These are phyloP conservation scores for Solanum hybrid DNA, from an alignment of 305 asterid genomes.

Conservation along the genomic window DNA sequence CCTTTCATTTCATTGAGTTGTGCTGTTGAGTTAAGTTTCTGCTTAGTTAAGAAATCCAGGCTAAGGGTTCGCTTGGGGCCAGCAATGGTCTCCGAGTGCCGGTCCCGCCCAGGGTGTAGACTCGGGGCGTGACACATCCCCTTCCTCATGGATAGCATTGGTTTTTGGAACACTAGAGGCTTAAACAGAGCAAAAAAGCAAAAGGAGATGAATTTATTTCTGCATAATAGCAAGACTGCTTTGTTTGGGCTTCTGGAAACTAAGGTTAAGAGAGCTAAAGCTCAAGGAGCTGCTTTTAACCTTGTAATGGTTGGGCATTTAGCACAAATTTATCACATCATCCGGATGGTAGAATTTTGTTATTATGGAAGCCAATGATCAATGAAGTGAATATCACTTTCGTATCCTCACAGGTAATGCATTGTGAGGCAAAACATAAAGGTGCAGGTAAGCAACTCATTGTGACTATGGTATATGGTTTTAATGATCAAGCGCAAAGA, in stretches of 20 bases:
- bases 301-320: background rate
- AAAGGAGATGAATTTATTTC: background rate
- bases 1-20: no score
- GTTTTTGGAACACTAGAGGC: background rate
- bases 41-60: no score
- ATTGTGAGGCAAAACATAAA: background rate
- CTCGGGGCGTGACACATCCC: background rate
- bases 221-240: background rate
- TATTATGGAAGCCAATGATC: background rate
- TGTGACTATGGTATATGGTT: background rate
- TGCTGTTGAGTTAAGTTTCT: no score
- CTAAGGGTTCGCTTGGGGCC: no score
- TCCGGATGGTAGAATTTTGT: background rate
- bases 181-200: no score
- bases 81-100: no score
- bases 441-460: background rate
- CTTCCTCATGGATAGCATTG: background rate
- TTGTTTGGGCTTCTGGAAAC: background rate
- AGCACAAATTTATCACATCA: background rate
- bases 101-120: no score
- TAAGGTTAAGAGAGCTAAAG: background rate
- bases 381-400: background rate
- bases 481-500: background rate
- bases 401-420: background rate
- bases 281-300: background rate